Percentiles rank a stretch among this genome's conserved stretches.
These are phyloP conservation scores for Alnus rubra DNA, from an alignment of 306 rosid genomes.

Conservation along the genomic window DNA sequence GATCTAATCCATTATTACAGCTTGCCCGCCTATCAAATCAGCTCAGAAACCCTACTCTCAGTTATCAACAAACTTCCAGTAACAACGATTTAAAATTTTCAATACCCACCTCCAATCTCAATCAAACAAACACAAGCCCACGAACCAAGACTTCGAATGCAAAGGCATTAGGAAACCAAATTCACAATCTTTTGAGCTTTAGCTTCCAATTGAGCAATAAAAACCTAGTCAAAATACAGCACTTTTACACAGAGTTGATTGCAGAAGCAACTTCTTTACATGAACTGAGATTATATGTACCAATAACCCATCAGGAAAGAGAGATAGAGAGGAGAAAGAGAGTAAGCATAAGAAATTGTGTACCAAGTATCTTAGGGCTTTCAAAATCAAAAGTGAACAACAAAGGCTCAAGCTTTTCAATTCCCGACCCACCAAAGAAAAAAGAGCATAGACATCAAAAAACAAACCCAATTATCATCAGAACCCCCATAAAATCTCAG, in stretches of 20 bases:
- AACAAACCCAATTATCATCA: constrained; percentile 8
- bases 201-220: background rate
- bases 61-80: background rate
- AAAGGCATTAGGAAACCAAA: background rate
- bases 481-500: background rate
- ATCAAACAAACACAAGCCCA: background rate
- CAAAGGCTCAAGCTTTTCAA: constrained; percentile 10
- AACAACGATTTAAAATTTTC: background rate
- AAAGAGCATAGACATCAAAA: background rate
- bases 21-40: background rate
- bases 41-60: background rate
- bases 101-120: background rate
- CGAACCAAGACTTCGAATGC: background rate
- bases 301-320: background rate
- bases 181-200: background rate
- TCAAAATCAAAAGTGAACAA: background rate
- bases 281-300: background rate
- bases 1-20: background rate
- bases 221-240: background rate
- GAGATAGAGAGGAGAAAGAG: background rate
- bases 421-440: background rate
- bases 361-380: constrained; percentile 15
- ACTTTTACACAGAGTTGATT: background rate
- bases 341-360: background rate
- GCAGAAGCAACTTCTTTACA: background rate